phyloP scores from a whole-genome alignment of 2,329 filamentous ascomycete genomes.

The Neofusicoccum kwambonambiense region DNA sequence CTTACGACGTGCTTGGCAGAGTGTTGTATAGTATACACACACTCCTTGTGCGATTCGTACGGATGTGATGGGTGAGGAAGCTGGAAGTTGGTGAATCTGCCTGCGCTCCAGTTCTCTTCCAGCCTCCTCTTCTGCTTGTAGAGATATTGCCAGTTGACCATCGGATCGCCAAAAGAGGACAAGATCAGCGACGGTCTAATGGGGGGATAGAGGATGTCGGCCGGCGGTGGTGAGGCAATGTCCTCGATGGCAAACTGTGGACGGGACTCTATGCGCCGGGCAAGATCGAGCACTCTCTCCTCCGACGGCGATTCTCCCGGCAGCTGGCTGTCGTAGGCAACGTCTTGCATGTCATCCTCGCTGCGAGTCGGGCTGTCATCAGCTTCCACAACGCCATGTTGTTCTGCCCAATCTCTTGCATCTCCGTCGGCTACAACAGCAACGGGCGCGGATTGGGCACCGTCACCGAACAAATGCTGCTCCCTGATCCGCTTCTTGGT shows the following conservation, averaged over 20 bases:
- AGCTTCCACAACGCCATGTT: conserved; percentile 49
- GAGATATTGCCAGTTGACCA: conserved; percentile 88
- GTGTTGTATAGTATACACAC: conserved; percentile 93
- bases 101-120: conserved; percentile 88
- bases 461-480: conserved; percentile 41
- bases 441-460: background rate
- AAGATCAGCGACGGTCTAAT: conserved; percentile 35
- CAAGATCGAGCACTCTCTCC: conserved; percentile 13
- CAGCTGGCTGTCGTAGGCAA: conserved; percentile 25
- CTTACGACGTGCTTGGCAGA: conserved; percentile 83
- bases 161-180: conserved; percentile 47
- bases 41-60: conserved; percentile 84
- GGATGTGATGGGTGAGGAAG: conserved; percentile 79
- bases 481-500: conserved; percentile 53
- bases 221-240: conserved; percentile 11
- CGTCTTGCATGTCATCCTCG: conserved; percentile 40
- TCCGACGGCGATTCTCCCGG: conserved; percentile 20
- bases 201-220: conserved; percentile 25
- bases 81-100: conserved; percentile 81
- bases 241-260: conserved; percentile 18
- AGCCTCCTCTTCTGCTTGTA: conserved; percentile 83
- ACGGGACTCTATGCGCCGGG: conserved; percentile 7
- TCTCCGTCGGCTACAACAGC: background rate
- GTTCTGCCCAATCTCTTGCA: conserved; percentile 42
- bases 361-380: conserved; percentile 35